Percentiles rank a stretch among this genome's conserved stretches.
Conservation (phyloP, 2,329 filamentous ascomycete genomes). For the Xylariaceae sp. region DNA sequence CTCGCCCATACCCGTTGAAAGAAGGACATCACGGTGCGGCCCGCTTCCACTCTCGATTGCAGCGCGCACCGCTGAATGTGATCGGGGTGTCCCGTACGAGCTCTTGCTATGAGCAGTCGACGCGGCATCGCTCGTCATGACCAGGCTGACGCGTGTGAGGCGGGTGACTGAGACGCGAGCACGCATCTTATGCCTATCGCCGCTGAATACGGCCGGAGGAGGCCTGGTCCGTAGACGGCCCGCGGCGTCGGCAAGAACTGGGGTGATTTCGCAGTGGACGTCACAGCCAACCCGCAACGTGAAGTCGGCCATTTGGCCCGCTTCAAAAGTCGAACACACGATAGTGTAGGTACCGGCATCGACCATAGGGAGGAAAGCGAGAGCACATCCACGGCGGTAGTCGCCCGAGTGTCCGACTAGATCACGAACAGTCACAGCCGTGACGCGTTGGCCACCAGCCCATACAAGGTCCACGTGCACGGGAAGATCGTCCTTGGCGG, state of each 20-base stretch:
- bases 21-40: slow-evolving; percentile 62
- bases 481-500: slow-evolving; percentile 63
- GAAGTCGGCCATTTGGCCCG: slow-evolving; percentile 72
- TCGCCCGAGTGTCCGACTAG: slow-evolving; percentile 83
- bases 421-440: slow-evolving; percentile 69
- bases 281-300: slow-evolving; percentile 70
- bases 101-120: slow-evolving; percentile 19
- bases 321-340: slow-evolving; percentile 87
- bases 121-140: slow-evolving; percentile 37
- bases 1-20: slow-evolving; percentile 64
- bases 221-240: slow-evolving; percentile 67
- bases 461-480: slow-evolving; percentile 84
- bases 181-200: slow-evolving; percentile 35
- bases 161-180: slow-evolving; percentile 40
- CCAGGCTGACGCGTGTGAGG: slow-evolving; percentile 61
- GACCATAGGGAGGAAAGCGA: slow-evolving; percentile 61
- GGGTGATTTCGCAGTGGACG: slow-evolving; percentile 51
- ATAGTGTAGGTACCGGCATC: slow-evolving; percentile 78
- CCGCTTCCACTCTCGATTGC: slow-evolving; percentile 72
- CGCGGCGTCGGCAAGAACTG: slow-evolving; percentile 70
- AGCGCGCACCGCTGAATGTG: slow-evolving; percentile 55
- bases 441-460: slow-evolving; percentile 69
- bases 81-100: slow-evolving; percentile 20
- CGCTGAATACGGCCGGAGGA: slow-evolving; percentile 47
- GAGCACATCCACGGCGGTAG: slow-evolving; percentile 76